Percentiles rank a stretch among this genome's conserved stretches.
These are phyloP conservation scores for Xylaria sp. DNA, from an alignment of 2,329 filamentous ascomycete species.

Conservation along the genomic window DNA sequence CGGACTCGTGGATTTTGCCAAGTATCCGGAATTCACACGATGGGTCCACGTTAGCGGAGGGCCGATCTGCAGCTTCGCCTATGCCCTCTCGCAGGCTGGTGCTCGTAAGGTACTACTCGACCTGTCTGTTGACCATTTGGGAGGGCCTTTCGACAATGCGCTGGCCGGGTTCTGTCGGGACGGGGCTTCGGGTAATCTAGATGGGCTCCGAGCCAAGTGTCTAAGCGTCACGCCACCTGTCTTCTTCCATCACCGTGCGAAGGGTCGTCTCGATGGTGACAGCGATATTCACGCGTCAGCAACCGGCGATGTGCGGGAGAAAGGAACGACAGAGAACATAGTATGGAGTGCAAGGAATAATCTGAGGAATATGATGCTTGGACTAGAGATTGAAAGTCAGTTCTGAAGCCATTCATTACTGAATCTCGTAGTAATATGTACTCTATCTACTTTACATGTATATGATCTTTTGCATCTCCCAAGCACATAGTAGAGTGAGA, in stretches of 20 bases:
- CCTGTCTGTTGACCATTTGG: conserved; percentile 48
- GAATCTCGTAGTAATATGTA: neutral
- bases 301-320: conserved; percentile 44
- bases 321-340: conserved; percentile 50
- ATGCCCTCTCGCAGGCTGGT: conserved; percentile 46
- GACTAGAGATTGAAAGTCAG: conserved; percentile 46
- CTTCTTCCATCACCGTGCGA: conserved; percentile 51
- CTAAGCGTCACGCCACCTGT: conserved; percentile 50
- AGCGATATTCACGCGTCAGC: conserved; percentile 45
- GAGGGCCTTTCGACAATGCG: conserved; percentile 50
- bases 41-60: conserved; percentile 45
- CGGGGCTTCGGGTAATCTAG: conserved; percentile 37
- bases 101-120: conserved; percentile 47
- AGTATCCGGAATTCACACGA: conserved; percentile 40
- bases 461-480: no score
- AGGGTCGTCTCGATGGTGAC: conserved; percentile 44
- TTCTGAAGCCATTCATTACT: conserved; percentile 13
- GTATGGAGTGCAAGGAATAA: conserved; percentile 51
- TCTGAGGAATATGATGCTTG: conserved; percentile 48
- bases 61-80: conserved; percentile 48
- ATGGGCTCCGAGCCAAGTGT: conserved; percentile 49
- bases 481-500: no score
- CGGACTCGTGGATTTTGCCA: conserved; percentile 41
- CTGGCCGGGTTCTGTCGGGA: conserved; percentile 49
- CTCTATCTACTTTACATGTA: neutral